Percentiles rank a stretch among this genome's conserved stretches.
Conservation (phyloP, 1,284 basidiomycete species). For the Naganishia cerealis region DNA sequence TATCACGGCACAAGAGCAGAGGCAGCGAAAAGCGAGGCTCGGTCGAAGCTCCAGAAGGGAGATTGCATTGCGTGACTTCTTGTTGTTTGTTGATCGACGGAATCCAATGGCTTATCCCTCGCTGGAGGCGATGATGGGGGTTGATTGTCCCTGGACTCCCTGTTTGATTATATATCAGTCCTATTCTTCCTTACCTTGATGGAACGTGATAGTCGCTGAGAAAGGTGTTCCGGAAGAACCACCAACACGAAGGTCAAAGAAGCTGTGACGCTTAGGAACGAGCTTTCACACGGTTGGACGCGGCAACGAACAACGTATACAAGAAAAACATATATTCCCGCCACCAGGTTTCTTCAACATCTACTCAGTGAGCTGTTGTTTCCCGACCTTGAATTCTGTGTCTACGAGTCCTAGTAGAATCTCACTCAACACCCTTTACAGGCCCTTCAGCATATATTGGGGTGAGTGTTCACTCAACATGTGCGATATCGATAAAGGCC, state of each 20-base stretch:
- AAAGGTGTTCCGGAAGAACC: neutral
- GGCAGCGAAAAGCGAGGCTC: constrained; percentile 2
- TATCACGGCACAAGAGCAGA: neutral
- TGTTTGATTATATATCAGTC: constrained; percentile 4
- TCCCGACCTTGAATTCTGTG: neutral
- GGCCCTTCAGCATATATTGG: constrained; percentile 26
- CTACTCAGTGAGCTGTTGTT: constrained; percentile 1
- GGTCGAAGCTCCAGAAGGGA: neutral
- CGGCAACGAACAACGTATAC: constrained; percentile 8
- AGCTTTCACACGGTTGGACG: neutral
- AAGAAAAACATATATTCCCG: constrained; percentile 3
- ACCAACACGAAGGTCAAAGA: neutral
- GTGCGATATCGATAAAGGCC: constrained; percentile 20
- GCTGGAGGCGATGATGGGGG: neutral
- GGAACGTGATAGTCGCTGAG: neutral
- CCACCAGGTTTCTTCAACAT: constrained; percentile 10
- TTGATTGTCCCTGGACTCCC: constrained; percentile 3
- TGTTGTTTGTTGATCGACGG: constrained; percentile 1
- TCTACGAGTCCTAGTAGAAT: constrained; percentile 1
- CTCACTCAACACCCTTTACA: constrained; percentile 20
- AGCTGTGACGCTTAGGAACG: neutral
- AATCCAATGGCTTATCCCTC: neutral
- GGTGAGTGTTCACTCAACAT: constrained; percentile 14
- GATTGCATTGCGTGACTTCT: neutral
- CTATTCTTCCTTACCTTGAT: neutral